phyloP scores from a whole-genome alignment of 441 rosid species.

The Francoa sonchifolia region DNA sequence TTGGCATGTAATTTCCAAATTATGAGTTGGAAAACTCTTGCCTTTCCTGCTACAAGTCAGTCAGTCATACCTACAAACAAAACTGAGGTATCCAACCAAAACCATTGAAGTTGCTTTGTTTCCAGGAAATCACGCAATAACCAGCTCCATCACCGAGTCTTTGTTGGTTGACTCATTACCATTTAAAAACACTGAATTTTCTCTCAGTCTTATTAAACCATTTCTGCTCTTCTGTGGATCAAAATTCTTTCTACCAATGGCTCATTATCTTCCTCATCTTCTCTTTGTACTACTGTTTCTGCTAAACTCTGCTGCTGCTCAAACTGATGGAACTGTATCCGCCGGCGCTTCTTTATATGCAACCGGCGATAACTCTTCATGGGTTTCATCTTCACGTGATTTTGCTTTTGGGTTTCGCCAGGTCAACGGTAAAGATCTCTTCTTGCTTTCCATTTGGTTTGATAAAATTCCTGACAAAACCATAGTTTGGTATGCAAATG shows the following conservation, averaged over 20 bases:
- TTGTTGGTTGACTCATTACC: too few species aligned
- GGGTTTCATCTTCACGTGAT: conserved; percentile 29
- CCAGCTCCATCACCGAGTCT: too few species aligned
- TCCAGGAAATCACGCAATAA: too few species aligned
- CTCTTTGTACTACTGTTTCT: neutral
- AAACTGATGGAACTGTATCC: conserved; percentile 2
- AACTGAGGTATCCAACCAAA: too few species aligned
- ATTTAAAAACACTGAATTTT: too few species aligned
- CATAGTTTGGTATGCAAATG: conserved; percentile 27
- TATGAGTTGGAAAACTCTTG: too few species aligned
- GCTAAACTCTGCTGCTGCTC: conserved; percentile 5
- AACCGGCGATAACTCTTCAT: neutral
- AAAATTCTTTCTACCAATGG: neutral
- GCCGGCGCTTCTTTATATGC: conserved; percentile 17
- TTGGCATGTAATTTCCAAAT: too few species aligned
- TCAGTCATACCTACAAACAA: too few species aligned
- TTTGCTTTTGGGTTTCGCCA: conserved; percentile 30
- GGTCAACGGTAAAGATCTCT: conserved; percentile 4
- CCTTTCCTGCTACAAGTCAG: too few species aligned
- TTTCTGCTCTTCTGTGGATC: too few species aligned
- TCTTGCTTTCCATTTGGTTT: conserved; percentile 25
- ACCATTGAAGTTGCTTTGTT: too few species aligned
- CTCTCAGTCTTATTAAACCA: too few species aligned
- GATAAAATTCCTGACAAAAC: conserved; percentile 20
- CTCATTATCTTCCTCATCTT: neutral